These are phyloP conservation scores for Chernovozyma aurita DNA, from an alignment of 1,139 yeast species.

Conservation along the genomic window DNA sequence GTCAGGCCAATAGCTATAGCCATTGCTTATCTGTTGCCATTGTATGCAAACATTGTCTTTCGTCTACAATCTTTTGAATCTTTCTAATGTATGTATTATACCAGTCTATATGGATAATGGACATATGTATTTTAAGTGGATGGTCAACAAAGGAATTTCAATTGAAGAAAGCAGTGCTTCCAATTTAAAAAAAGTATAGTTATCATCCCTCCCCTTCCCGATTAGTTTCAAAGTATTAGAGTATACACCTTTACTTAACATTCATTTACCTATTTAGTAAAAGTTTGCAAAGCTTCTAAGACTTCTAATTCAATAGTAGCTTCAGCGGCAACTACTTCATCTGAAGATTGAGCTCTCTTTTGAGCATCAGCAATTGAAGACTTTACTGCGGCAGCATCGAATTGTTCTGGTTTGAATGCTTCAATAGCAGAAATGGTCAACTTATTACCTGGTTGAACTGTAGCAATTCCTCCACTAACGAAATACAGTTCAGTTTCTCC, in stretches of 20 bases:
- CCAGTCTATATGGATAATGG: background rate
- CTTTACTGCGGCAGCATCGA: conserved; percentile 78
- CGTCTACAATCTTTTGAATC: background rate
- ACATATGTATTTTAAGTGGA: background rate
- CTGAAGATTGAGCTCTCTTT: conserved; percentile 82
- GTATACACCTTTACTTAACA: too few relatives aligned
- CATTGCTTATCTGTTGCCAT: too few relatives aligned
- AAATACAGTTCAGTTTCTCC: conserved; percentile 77
- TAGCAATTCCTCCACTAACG: conserved; percentile 96
- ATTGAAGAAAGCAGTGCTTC: too few relatives aligned
- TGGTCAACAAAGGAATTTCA: too few relatives aligned
- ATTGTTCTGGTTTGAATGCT: conserved; percentile 89
- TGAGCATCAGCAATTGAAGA: conserved; percentile 88
- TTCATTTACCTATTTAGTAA: conserved; percentile 83
- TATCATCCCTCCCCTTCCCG: too few relatives aligned
- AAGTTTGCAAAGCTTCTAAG: conserved; percentile 86
- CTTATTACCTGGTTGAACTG: conserved; percentile 92
- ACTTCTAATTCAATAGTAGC: conserved; percentile 96
- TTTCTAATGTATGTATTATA: background rate
- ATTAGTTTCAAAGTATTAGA: too few relatives aligned
- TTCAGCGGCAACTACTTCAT: conserved; percentile 86
- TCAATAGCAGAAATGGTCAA: conserved; percentile 92
- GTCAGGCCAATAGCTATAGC: too few relatives aligned
- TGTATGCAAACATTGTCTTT: background rate
- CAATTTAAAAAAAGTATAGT: too few relatives aligned